Evolutionary conservation across 2,329 filamentous ascomycete genomes (phyloP), one percentile per base, ranked within the genome.

Genomic region (Cordyceps tenuipes): DNA sequence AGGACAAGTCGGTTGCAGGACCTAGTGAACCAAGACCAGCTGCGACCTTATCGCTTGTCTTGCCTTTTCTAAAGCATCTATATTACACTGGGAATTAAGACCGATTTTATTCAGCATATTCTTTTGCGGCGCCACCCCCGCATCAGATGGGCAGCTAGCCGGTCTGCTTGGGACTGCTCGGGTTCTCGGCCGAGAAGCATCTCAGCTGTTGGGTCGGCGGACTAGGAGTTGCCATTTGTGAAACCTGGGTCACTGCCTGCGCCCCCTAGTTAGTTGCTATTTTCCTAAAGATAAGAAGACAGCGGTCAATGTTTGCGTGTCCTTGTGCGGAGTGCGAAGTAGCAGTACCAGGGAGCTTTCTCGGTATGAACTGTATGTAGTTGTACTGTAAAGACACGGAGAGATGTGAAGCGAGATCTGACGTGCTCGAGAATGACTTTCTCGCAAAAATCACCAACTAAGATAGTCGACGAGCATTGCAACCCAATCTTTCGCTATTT

Each of bases 161-260:
- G 23, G 23, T 23, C n/a, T 46, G 19, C 10, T 46, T 21, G n/a
- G 17, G 17, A 39, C 15, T 13, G 3, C 52, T 55, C 52, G 52
- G 52, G 23, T 26, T 44, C 52, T 55, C 52, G 52, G 52, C 44
- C 54, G 54, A 57, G 29, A 36, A 48, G 29, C 29, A 55, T 23
- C 15, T 15, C 49, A 23, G 49, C 17, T n/a, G 26, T 49, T 13
- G 9, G 29, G 9, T 10, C 34, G 8, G 8, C 3, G 34, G 34
- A 13, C 34, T 10, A 10, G 34, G 34, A 10, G 34, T 12, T 36
- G 9, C 8, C 34, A 36, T 9, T 36, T 10, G 8, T 36, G 9
- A 29, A 29, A 29, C 29, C 29, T 29, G 34, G 10, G 1, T 10
- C 34, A 13, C 34, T 36, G 34, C 9, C 34, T 13, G 1, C 7